Percentiles rank a stretch among this genome's conserved stretches.
phyloP scores from a whole-genome alignment of 1,284 basidiomycete genomes.

The Anthracocystis panici-leucophaei region DNA sequence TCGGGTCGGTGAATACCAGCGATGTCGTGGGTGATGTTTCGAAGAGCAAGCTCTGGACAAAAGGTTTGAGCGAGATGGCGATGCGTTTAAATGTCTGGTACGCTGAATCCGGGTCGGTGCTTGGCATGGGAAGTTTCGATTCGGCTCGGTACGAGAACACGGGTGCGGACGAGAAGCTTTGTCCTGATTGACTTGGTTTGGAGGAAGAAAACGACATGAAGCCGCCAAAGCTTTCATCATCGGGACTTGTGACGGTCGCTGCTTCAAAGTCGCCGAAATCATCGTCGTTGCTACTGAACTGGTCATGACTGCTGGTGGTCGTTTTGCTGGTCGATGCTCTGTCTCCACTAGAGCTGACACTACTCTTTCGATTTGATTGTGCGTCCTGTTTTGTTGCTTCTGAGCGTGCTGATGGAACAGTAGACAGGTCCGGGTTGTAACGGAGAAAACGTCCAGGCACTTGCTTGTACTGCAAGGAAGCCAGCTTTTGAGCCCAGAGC shows the following conservation, averaged over 20 bases:
- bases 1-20: slow-evolving; percentile 38
- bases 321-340: not conserved
- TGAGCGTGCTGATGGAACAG: slow-evolving; percentile 10
- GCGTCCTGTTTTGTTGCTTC: slow-evolving; percentile 3
- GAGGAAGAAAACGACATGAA: slow-evolving; percentile 71
- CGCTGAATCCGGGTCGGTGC: slow-evolving; percentile 33
- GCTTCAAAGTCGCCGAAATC: slow-evolving; percentile 77
- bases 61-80: slow-evolving; percentile 43
- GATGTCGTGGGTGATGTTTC: slow-evolving; percentile 42
- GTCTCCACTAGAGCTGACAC: slow-evolving; percentile 3
- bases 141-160: slow-evolving; percentile 49
- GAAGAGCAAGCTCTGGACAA: slow-evolving; percentile 41
- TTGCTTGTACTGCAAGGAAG: slow-evolving; percentile 42
- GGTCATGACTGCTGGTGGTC: not conserved
- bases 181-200: slow-evolving; percentile 20
- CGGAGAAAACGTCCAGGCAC: slow-evolving; percentile 38
- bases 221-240: slow-evolving; percentile 73
- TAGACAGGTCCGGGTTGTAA: slow-evolving; percentile 46
- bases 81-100: slow-evolving; percentile 55
- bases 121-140: slow-evolving; percentile 38
- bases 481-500: slow-evolving; percentile 51
- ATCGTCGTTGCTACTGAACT: slow-evolving; percentile 73
- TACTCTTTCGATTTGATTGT: slow-evolving; percentile 8
- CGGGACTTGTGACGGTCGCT: slow-evolving; percentile 27
- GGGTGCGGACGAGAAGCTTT: slow-evolving; percentile 40